Percentiles rank a stretch among this genome's conserved stretches.
Evolutionary conservation across 2,329 filamentous ascomycete species (phyloP).

Genomic region (Hypocreales sp.): DNA sequence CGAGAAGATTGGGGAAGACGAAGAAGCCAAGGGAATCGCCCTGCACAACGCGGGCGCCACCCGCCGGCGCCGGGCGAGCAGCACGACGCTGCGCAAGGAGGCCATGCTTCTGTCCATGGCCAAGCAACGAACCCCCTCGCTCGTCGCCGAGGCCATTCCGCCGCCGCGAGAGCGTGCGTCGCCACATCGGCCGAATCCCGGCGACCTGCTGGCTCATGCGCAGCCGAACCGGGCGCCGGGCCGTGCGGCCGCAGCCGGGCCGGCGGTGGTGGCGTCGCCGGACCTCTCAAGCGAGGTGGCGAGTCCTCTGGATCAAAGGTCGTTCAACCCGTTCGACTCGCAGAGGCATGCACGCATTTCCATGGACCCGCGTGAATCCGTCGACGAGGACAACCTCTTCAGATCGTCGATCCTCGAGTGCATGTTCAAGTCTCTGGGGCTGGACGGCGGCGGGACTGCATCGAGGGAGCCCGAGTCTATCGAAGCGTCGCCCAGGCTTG

Average conservation of each 20-base stretch:
- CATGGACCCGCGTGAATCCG: conserved; percentile 59
- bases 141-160: conserved; percentile 13
- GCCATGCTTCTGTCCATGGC: conserved; percentile 54
- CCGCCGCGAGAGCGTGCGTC: conserved; percentile 24
- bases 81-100: conserved; percentile 63
- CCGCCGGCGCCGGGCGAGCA: conserved; percentile 56
- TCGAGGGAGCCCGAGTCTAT: conserved; percentile 57
- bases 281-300: conserved; percentile 17
- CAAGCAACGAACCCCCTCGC: conserved; percentile 28
- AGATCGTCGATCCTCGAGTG: conserved; percentile 83
- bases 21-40: conserved; percentile 78
- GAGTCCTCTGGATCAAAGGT: conserved; percentile 32
- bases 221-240: conserved; percentile 50
- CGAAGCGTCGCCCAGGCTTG: conserved; percentile 70
- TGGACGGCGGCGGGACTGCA: conserved; percentile 52
- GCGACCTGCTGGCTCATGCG: conserved; percentile 68
- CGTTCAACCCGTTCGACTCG: conserved; percentile 41
- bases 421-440: conserved; percentile 85
- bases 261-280: conserved; percentile 3
- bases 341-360: conserved; percentile 32
- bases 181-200: conserved; percentile 43
- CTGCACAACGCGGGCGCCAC: conserved; percentile 64
- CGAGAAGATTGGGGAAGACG: conserved; percentile 66
- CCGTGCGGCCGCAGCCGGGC: conserved; percentile 16
- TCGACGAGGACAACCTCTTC: conserved; percentile 82